These are phyloP conservation scores for Penicillium crystallinum DNA, from an alignment of 495 filamentous ascomycete genomes.

Conservation along the genomic window DNA sequence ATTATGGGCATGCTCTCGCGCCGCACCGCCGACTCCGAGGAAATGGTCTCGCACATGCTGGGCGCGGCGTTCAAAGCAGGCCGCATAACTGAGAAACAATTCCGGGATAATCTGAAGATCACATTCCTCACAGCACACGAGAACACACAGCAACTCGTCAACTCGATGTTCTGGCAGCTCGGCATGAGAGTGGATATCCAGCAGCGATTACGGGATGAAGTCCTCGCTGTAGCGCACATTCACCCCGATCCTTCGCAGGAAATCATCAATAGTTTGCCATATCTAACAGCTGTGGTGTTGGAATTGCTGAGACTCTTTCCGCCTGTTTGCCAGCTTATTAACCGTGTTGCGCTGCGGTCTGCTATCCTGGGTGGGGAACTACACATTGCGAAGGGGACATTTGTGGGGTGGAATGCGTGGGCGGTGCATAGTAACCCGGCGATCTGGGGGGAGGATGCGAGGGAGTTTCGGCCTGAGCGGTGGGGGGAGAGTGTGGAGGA, in stretches of 20 bases:
- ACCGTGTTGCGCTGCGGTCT: conserved; percentile 17
- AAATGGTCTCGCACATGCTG: conserved; percentile 23
- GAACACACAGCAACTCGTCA: conserved; percentile 30
- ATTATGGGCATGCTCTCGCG: conserved; percentile 16
- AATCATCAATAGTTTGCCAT: conserved; percentile 25
- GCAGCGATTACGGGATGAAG: conserved; percentile 24
- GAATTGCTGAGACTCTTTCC: conserved; percentile 39
- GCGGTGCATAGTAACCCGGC: conserved; percentile 25
- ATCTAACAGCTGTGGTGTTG: conserved; percentile 32
- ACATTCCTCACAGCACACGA: conserved; percentile 34
- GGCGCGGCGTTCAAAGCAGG: conserved; percentile 17
- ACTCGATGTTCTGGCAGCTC: conserved; percentile 29
- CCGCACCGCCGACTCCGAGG: not conserved
- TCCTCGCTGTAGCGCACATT: not conserved
- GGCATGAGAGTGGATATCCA: conserved; percentile 22
- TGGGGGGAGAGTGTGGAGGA: conserved; percentile 31
- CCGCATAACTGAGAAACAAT: conserved; percentile 25
- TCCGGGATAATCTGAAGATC: conserved; percentile 31
- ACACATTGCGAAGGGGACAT: conserved; percentile 26
- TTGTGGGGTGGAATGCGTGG: conserved; percentile 35
- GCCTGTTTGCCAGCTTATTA: conserved; percentile 35
- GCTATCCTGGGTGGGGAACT: conserved; percentile 22
- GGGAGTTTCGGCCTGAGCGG: conserved; percentile 30
- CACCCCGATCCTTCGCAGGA: conserved; percentile 13
- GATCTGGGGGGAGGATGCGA: conserved; percentile 27